These are phyloP conservation scores for Arthrinium puccinioides DNA, from an alignment of 2,329 filamentous ascomycete genomes.

Conservation along the genomic window DNA sequence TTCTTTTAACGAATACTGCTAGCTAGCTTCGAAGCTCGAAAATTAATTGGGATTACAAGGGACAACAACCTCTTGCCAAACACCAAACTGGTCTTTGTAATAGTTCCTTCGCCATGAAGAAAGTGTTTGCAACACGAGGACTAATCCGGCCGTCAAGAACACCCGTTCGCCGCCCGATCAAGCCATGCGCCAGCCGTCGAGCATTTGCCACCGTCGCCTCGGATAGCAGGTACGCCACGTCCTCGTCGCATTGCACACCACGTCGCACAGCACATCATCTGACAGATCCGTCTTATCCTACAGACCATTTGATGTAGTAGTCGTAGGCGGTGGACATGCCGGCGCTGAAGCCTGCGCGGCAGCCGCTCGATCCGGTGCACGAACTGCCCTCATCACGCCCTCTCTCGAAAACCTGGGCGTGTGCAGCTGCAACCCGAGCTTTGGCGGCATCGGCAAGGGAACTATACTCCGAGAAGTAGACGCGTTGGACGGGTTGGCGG, in stretches of 20 bases:
- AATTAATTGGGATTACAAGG: too few relatives aligned
- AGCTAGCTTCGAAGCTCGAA: too few relatives aligned
- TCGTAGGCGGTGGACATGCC: slow-evolving; percentile 93
- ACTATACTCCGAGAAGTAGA: slow-evolving; percentile 95
- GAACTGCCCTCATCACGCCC: slow-evolving; percentile 84
- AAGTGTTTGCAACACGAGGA: slow-evolving; percentile 20
- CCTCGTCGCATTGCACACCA: background rate
- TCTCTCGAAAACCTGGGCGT: slow-evolving; percentile 83
- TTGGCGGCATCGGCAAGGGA: slow-evolving; percentile 97
- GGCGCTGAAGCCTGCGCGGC: slow-evolving; percentile 91
- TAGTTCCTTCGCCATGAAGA: slow-evolving; percentile 22
- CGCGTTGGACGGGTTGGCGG: slow-evolving; percentile 84
- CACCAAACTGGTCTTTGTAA: background rate
- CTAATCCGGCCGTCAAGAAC: slow-evolving; percentile 15
- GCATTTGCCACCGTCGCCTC: slow-evolving; percentile 23
- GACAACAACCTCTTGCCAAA: too few relatives aligned
- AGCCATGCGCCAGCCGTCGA: slow-evolving; percentile 9
- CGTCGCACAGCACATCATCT: too few relatives aligned
- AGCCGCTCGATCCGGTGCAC: slow-evolving; percentile 79
- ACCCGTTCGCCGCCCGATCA: slow-evolving; percentile 9
- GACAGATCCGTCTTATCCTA: background rate
- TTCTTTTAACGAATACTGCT: too few relatives aligned
- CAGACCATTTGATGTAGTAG: slow-evolving; percentile 81
- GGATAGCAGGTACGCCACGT: slow-evolving; percentile 20
- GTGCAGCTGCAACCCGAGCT: slow-evolving; percentile 94